Percentiles rank a stretch among this genome's conserved stretches.
Conservation (phyloP, 495 filamentous ascomycete genomes). For the Penicillium flavigenum region DNA sequence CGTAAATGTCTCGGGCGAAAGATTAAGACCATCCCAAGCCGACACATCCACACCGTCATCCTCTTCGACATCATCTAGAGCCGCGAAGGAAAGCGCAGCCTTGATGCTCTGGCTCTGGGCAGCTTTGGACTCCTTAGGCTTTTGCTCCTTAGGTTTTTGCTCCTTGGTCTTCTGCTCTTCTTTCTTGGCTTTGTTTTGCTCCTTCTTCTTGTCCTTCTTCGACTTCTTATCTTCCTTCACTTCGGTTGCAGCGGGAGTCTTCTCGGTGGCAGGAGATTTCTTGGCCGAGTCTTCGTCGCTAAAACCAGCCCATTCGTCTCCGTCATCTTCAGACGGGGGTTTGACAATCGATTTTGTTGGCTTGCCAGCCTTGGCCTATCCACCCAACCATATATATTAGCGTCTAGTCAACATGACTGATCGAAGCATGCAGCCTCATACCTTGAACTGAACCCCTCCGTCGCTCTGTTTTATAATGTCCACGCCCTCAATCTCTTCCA, state of each 20-base stretch:
- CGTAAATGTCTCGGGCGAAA: slow-evolving; percentile 66
- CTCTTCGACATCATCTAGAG: slow-evolving; percentile 43
- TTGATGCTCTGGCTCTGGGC: slow-evolving; percentile 29
- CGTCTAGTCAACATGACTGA: background rate
- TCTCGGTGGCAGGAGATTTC: slow-evolving; percentile 19
- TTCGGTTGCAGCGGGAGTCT: slow-evolving; percentile 23
- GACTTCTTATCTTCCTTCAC: slow-evolving; percentile 22
- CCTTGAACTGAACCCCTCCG: slow-evolving; percentile 49
- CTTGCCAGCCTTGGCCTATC: slow-evolving; percentile 39
- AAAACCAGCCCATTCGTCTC: slow-evolving; percentile 60
- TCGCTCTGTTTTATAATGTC: slow-evolving; percentile 60
- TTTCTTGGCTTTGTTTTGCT: slow-evolving; percentile 17
- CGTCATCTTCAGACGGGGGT: slow-evolving; percentile 24
- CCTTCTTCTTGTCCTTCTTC: slow-evolving; percentile 26
- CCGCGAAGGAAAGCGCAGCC: slow-evolving; percentile 38
- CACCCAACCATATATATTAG: slow-evolving; percentile 4
- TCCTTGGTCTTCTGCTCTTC: slow-evolving; percentile 30
- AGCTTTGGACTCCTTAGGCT: slow-evolving; percentile 33
- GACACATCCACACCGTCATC: slow-evolving; percentile 57
- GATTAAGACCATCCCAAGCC: slow-evolving; percentile 68
- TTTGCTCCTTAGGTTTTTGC: slow-evolving; percentile 28
- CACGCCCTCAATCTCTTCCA: slow-evolving; percentile 90
- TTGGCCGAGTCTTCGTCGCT: slow-evolving; percentile 41
- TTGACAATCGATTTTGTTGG: slow-evolving; percentile 41
- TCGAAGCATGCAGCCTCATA: slow-evolving; percentile 22